Evolutionary conservation across 805 yeast genomes (phyloP).

Genomic region (Helenozyma rhizophorensis): DNA sequence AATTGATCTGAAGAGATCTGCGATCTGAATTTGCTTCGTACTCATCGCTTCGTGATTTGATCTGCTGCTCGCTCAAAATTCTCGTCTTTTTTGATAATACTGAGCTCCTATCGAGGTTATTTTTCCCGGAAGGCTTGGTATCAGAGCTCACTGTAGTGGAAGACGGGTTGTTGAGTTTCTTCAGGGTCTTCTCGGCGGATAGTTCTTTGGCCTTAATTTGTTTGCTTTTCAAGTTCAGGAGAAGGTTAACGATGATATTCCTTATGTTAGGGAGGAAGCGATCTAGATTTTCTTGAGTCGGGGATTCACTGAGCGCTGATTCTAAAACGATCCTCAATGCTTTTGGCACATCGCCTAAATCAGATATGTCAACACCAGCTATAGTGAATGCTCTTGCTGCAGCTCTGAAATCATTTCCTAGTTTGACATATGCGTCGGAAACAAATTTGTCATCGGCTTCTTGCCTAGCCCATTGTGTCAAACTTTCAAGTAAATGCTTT

Average conservation of each 20-base stretch:
- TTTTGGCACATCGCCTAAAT: constrained; percentile 87
- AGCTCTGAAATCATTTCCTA: constrained; percentile 90
- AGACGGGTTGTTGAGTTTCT: constrained; percentile 1
- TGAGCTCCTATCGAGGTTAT: too few species aligned
- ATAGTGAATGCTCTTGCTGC: constrained; percentile 75
- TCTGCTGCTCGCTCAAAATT: constrained; percentile 1
- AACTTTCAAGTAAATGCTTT: constrained; percentile 76
- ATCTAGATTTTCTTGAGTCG: constrained; percentile 79
- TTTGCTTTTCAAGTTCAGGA: constrained; percentile 76
- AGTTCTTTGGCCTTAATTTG: constrained; percentile 53
- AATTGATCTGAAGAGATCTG: background rate
- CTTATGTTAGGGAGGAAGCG: constrained; percentile 78
- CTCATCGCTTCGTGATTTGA: background rate
- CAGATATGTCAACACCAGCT: constrained; percentile 77
- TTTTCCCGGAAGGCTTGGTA: background rate
- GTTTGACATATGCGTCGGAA: constrained; percentile 82
- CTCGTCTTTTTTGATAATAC: background rate
- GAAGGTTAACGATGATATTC: constrained; percentile 74
- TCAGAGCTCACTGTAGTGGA: background rate
- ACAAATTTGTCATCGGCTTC: constrained; percentile 79
- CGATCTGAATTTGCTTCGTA: background rate
- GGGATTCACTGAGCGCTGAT: constrained; percentile 77
- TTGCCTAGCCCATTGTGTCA: constrained; percentile 86
- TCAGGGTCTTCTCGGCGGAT: constrained; percentile 18
- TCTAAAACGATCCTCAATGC: constrained; percentile 76